Percentiles rank a stretch among this genome's conserved stretches.
These are phyloP conservation scores for Mrakiaceae sp. DNA, from an alignment of 1,284 basidiomycete species.

Conservation along the genomic window DNA sequence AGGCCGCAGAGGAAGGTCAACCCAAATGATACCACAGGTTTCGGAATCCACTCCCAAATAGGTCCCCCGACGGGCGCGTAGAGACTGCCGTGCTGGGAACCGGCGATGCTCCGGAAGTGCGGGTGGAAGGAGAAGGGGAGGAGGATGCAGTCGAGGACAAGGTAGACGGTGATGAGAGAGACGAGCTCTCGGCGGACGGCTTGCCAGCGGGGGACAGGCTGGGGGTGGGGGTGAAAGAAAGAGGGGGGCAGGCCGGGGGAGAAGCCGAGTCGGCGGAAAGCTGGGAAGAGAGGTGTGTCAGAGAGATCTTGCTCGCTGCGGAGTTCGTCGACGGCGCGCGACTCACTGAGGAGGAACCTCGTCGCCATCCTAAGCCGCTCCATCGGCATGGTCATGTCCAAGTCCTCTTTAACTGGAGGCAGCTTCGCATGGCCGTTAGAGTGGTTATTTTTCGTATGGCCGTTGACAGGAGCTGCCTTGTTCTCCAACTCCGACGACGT, in stretches of 20 bases:
- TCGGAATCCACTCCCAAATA: background rate
- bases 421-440: background rate
- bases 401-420: background rate
- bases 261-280: conserved; percentile 10
- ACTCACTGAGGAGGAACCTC: conserved; percentile 9
- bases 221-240: conserved; percentile 7
- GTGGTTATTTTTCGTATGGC: background rate
- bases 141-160: conserved; percentile 12
- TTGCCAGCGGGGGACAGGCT: background rate
- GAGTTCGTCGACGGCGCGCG: background rate
- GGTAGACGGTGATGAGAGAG: conserved; percentile 5
- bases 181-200: background rate
- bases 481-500: background rate
- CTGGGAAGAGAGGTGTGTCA: background rate
- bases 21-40: background rate
- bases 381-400: background rate
- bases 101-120: conserved; percentile 4
- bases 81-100: background rate
- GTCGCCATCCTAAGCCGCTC: background rate
- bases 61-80: conserved; percentile 5
- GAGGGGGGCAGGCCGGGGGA: conserved; percentile 7
- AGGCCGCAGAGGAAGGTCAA: conserved; percentile 8
- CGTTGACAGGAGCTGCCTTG: background rate
- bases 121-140: conserved; percentile 11
- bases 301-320: background rate